Percentiles rank a stretch among this genome's conserved stretches.
Conservation (phyloP, 1,284 basidiomycete genomes). For the Cutaneotrichosporon mucoides region DNA sequence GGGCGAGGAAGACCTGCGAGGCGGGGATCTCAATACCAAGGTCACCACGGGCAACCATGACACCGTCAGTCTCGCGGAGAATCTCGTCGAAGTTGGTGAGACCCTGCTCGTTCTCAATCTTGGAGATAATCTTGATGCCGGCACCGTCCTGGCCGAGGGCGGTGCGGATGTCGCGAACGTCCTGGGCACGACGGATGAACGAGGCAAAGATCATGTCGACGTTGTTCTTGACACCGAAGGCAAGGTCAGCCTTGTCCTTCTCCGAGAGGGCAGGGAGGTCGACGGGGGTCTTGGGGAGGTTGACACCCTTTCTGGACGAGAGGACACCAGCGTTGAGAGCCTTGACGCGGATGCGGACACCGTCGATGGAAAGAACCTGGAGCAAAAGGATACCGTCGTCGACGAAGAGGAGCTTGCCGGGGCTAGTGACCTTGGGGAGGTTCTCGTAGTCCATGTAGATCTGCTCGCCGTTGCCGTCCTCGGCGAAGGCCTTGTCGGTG, state of each 20-base stretch:
- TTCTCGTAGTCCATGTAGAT: slow-evolving; percentile 91
- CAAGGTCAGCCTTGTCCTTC: slow-evolving; percentile 94
- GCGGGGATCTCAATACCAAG: slow-evolving; percentile 98
- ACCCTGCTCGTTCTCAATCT: slow-evolving; percentile 98
- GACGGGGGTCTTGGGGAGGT: slow-evolving; percentile 96
- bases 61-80: slow-evolving; percentile 84
- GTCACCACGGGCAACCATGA: slow-evolving; percentile 98
- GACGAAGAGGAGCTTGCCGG: slow-evolving; percentile 94
- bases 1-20: slow-evolving; percentile 93
- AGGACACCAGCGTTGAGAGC: slow-evolving; percentile 89
- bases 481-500: slow-evolving; percentile 75
- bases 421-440: slow-evolving; percentile 89
- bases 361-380: slow-evolving; percentile 81
- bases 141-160: slow-evolving; percentile 88
- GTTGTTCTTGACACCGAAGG: slow-evolving; percentile 93
- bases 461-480: slow-evolving; percentile 73
- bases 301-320: slow-evolving; percentile 98
- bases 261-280: slow-evolving; percentile 96
- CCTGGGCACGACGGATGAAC: slow-evolving; percentile 88
- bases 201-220: slow-evolving; percentile 99
- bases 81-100: slow-evolving; percentile 98
- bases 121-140: slow-evolving; percentile 94
- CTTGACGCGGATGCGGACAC: slow-evolving; percentile 74
- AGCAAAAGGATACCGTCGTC: slow-evolving; percentile 96
- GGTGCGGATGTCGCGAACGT: slow-evolving; percentile 84